These are phyloP conservation scores for Penicillium psychrosexuale DNA, from an alignment of 2,329 filamentous ascomycete species.

Conservation along the genomic window DNA sequence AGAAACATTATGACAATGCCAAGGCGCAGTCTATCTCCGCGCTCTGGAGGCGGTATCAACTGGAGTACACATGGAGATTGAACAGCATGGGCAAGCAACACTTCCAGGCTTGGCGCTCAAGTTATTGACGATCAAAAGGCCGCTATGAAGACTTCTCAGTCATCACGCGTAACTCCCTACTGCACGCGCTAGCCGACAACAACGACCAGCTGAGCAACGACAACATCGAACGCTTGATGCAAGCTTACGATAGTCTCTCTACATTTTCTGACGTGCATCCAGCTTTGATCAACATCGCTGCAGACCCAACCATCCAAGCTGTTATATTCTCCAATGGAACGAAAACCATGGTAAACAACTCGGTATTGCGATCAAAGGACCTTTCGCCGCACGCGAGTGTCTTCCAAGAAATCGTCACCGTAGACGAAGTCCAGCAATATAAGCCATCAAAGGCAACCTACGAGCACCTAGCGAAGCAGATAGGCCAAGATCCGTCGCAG, in stretches of 20 bases:
- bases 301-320: constrained; percentile 46
- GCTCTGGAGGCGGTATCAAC: constrained; percentile 66
- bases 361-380: constrained; percentile 56
- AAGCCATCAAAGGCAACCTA: constrained; percentile 66
- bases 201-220: constrained; percentile 45
- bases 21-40: constrained; percentile 57
- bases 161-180: constrained; percentile 61
- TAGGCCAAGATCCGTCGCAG: constrained; percentile 46
- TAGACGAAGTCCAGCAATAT: constrained; percentile 59
- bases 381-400: constrained; percentile 49
- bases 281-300: constrained; percentile 50
- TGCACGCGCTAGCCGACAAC: constrained; percentile 62
- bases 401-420: constrained; percentile 58
- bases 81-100: constrained; percentile 66
- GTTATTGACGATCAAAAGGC: constrained; percentile 42
- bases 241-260: constrained; percentile 61
- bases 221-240: constrained; percentile 55
- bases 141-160: constrained; percentile 60
- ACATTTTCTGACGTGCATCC: constrained; percentile 62
- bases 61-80: constrained; percentile 74
- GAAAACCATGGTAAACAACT: constrained; percentile 58
- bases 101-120: not conserved
- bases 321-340: constrained; percentile 73
- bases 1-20: constrained; percentile 56
- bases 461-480: constrained; percentile 53